These are phyloP conservation scores for Pelargonium australe DNA, from an alignment of 441 rosid species.

Conservation along the genomic window DNA sequence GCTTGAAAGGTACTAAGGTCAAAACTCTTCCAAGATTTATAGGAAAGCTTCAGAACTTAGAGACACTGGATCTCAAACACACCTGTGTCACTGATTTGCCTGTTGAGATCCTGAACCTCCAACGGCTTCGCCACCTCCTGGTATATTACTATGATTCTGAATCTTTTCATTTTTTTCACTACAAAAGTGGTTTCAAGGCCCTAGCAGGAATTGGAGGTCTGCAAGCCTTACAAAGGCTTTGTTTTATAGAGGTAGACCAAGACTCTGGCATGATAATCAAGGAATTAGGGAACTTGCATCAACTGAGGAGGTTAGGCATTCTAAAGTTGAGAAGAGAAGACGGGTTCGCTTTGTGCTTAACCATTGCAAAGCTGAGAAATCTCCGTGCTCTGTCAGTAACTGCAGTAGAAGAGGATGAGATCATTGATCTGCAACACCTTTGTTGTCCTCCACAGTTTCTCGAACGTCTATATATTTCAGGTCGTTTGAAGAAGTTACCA, in stretches of 20 bases:
- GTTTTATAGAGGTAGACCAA: slow-evolving; percentile 28
- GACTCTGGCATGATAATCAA: slow-evolving; percentile 8
- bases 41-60: slow-evolving; percentile 31
- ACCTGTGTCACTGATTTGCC: slow-evolving; percentile 30
- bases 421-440: slow-evolving; percentile 24
- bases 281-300: slow-evolving; percentile 30
- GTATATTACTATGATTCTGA: slow-evolving; percentile 23
- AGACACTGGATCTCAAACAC: slow-evolving; percentile 38
- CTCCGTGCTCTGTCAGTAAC: slow-evolving; percentile 29
- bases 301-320: slow-evolving; percentile 35
- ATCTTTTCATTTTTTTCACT: slow-evolving; percentile 18
- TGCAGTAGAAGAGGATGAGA: slow-evolving; percentile 21
- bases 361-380: slow-evolving; percentile 26
- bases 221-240: slow-evolving; percentile 34
- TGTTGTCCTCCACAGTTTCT: slow-evolving; percentile 27
- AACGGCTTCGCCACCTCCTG: slow-evolving; percentile 35
- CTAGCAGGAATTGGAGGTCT: slow-evolving; percentile 30
- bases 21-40: slow-evolving; percentile 25
- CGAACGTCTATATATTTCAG: slow-evolving; percentile 31
- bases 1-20: slow-evolving; percentile 29
- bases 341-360: slow-evolving; percentile 29
- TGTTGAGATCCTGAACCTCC: slow-evolving; percentile 22
- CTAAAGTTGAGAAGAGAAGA: slow-evolving; percentile 29
- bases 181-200: slow-evolving; percentile 30
- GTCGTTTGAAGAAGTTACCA: slow-evolving; percentile 30